Evolutionary conservation across 1,139 yeast species (phyloP).

Genomic region (Yamadazyma triangularis): DNA sequence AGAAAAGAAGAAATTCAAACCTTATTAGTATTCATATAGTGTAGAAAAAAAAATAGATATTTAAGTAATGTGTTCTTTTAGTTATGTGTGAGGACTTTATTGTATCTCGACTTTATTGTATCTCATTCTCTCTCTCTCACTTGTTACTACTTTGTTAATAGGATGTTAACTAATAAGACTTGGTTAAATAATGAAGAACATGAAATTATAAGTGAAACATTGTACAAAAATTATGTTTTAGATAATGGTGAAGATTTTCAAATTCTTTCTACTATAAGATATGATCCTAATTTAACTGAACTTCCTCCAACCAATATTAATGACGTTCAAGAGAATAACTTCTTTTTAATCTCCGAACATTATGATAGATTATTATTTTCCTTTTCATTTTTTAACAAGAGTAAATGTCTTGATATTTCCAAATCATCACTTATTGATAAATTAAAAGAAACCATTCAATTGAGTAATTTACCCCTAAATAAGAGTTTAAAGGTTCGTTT

Average conservation of each 20-base stretch:
- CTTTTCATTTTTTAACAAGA: conserved; percentile 44
- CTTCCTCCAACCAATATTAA: conserved; percentile 19
- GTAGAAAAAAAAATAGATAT: too few relatives aligned
- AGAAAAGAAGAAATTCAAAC: conserved; percentile 79
- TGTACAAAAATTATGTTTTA: conserved; percentile 4
- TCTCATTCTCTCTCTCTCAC: too few relatives aligned
- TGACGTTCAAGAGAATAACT: conserved; percentile 31
- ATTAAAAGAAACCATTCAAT: conserved; percentile 38
- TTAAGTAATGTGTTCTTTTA: too few relatives aligned
- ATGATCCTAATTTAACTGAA: conserved; percentile 53
- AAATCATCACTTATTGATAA: conserved; percentile 38
- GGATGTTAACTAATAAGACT: too few relatives aligned
- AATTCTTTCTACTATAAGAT: conserved; percentile 64
- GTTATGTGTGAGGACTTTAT: too few relatives aligned
- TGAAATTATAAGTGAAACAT: conserved; percentile 3
- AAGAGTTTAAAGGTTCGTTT: conserved; percentile 58
- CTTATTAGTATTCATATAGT: too few relatives aligned
- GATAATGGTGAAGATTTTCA: conserved; percentile 34
- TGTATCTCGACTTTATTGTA: too few relatives aligned
- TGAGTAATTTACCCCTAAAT: conserved; percentile 20
- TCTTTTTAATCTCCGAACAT: conserved; percentile 65
- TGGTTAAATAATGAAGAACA: too few relatives aligned
- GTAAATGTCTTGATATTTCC: conserved; percentile 31
- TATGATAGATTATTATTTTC: conserved; percentile 53
- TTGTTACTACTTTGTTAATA: too few relatives aligned